These are phyloP conservation scores for Ophiostoma himal-ulmi DNA, from an alignment of 2,329 filamentous ascomycete species.

Conservation along the genomic window DNA sequence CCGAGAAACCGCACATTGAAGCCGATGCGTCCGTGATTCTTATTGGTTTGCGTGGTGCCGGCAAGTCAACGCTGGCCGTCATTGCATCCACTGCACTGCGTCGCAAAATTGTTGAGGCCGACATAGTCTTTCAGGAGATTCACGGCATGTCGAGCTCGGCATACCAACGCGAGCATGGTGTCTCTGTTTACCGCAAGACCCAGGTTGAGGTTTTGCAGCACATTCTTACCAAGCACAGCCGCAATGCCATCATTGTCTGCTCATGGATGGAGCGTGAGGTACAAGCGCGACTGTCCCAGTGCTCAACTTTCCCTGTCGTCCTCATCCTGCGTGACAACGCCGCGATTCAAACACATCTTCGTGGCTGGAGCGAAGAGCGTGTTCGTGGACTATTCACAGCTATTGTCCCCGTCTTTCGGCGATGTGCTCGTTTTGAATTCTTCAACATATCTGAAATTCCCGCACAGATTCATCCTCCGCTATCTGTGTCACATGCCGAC, in stretches of 20 bases:
- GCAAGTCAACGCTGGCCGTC: conserved; percentile 65
- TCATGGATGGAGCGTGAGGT: conserved; percentile 58
- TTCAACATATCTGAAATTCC: conserved; percentile 55
- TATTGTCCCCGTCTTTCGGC: conserved; percentile 50
- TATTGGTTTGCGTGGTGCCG: conserved; percentile 64
- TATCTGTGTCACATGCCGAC: neutral
- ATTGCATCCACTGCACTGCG: conserved; percentile 63
- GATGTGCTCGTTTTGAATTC: conserved; percentile 64
- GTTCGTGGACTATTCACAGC: conserved; percentile 52
- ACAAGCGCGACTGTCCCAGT: conserved; percentile 53
- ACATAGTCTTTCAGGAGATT: conserved; percentile 58
- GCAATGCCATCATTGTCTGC: conserved; percentile 62
- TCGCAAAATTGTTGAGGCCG: conserved; percentile 51
- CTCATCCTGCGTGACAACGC: conserved; percentile 61
- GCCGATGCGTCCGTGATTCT: conserved; percentile 62
- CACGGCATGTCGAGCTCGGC: conserved; percentile 55
- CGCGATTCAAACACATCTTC: conserved; percentile 54
- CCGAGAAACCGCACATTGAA: conserved; percentile 38
- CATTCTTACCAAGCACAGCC: conserved; percentile 53
- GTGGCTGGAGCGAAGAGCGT: conserved; percentile 34
- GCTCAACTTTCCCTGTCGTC: conserved; percentile 58
- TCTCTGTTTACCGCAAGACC: conserved; percentile 54
- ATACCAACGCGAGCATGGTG: conserved; percentile 57
- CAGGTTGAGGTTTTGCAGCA: conserved; percentile 57
- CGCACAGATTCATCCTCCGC: neutral